Evolutionary conservation across 2,329 filamentous ascomycete species (phyloP), one percentile per base, ranked within the genome.

Genomic region (Colletotrichum chlorophyti): DNA sequence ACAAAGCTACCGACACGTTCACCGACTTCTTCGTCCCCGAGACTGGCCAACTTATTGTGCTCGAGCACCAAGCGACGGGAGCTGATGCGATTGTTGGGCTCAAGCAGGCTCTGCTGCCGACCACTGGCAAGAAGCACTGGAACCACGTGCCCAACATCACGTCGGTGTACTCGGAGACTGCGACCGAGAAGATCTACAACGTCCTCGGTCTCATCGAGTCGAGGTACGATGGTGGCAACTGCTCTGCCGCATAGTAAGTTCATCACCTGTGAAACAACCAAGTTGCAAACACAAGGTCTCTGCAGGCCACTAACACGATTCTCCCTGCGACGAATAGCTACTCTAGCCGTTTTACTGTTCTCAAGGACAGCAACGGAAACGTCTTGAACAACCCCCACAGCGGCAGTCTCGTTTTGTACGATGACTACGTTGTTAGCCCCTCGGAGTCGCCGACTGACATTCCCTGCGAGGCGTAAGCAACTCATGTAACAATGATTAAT

Each of bases 71-170:
- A 2, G 51, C 43, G n/a, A 6, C 32, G 26, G 51, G 51, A 3
- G 7, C 43, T 2, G 43, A 19, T 12, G 51, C 43, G 14, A 49
- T 54, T 2, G 21, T 54, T 26, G 12, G 23, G 23, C 51, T 54
- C n/a, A 54, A 54, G 34, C 34, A 54, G 34, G 51, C 51, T 4
- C 34, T 54, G 34, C 51, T 54, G 17, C 51, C 51, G 11, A n/a
- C 34, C 9, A 54, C 51, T 9, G 51, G 51, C 26, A 14, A 34
- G 19, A 54, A 54, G 34, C 51, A 54, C 17, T 54, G 51, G 51
- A 54, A 54, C 34, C 51, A 54, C 15, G 26, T 54, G n/a, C 51
- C 51, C 17, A 49, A 54, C 43, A n/a, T 12, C n/a, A 54, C 51
- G 19, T 24, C 51, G 7, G 51, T 54, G 27, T n/a, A 27, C 42